Evolutionary conservation across 768 basidiomycete genomes (phyloP).

Genomic region (Suillus paluster): DNA sequence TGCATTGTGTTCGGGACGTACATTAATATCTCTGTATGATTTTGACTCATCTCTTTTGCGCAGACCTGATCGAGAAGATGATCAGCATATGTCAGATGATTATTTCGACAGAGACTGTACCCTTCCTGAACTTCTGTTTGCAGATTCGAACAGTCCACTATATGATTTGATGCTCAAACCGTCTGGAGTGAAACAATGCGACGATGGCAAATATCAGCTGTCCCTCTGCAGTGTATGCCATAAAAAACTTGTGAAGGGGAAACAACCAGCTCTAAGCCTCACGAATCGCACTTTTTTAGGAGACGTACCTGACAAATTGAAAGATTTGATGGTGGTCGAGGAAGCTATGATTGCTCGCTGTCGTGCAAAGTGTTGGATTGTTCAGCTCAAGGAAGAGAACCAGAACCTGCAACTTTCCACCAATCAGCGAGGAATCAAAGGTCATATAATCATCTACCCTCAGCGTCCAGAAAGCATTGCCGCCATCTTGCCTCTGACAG

Average conservation of each 20-base stretch:
- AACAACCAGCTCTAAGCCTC: conserved; percentile 3
- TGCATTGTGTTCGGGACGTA: no score
- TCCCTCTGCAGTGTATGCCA: not conserved
- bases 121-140: not conserved
- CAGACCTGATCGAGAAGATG: not conserved
- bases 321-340: no score
- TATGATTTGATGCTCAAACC: not conserved
- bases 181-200: not conserved
- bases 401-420: no score
- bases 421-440: no score
- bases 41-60: not conserved
- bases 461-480: no score
- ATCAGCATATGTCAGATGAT: not conserved
- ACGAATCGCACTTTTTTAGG: no score
- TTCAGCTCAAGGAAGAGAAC: no score
- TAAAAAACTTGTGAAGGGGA: not conserved
- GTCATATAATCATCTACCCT: no score
- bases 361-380: no score
- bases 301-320: no score
- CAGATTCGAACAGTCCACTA: not conserved
- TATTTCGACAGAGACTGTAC: not conserved
- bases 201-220: not conserved
- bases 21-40: not conserved
- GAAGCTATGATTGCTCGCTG: no score
- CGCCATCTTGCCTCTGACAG: no score